These are phyloP conservation scores for Botrytis galanthina DNA, from an alignment of 2,329 filamentous ascomycete species.

Conservation along the genomic window DNA sequence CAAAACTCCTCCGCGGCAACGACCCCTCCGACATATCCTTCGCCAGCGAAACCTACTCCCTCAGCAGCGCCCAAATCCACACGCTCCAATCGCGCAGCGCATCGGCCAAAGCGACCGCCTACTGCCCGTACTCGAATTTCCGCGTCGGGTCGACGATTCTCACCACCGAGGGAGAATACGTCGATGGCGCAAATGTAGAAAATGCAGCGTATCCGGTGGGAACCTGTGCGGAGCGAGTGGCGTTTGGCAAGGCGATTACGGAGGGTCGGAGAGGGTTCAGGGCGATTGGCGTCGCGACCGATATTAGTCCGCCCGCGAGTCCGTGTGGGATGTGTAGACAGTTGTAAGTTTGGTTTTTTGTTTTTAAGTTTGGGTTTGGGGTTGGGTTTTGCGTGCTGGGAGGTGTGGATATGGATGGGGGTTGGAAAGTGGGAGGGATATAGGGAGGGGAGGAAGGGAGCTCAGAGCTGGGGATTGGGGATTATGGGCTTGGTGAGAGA, in stretches of 20 bases:
- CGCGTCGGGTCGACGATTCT: constrained; percentile 83
- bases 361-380: too few relatives aligned
- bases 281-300: constrained; percentile 82
- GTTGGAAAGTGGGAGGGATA: background rate
- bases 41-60: constrained; percentile 40
- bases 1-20: background rate
- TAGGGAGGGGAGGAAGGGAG: background rate
- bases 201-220: constrained; percentile 89
- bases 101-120: constrained; percentile 73
- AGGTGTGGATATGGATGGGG: background rate
- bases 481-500: background rate
- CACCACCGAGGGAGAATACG: constrained; percentile 48
- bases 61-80: constrained; percentile 63
- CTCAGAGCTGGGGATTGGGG: background rate
- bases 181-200: constrained; percentile 82
- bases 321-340: constrained; percentile 97
- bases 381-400: background rate
- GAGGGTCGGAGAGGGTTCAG: constrained; percentile 53
- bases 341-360: constrained; percentile 58
- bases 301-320: constrained; percentile 65
- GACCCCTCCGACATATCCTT: background rate
- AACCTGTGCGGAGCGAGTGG: constrained; percentile 94
- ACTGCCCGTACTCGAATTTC: constrained; percentile 72
- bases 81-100: constrained; percentile 65
- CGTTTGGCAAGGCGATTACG: constrained; percentile 75